Evolutionary conservation across 148 eudicot species (phyloP).

Genomic region (Heliosperma pusillum): DNA sequence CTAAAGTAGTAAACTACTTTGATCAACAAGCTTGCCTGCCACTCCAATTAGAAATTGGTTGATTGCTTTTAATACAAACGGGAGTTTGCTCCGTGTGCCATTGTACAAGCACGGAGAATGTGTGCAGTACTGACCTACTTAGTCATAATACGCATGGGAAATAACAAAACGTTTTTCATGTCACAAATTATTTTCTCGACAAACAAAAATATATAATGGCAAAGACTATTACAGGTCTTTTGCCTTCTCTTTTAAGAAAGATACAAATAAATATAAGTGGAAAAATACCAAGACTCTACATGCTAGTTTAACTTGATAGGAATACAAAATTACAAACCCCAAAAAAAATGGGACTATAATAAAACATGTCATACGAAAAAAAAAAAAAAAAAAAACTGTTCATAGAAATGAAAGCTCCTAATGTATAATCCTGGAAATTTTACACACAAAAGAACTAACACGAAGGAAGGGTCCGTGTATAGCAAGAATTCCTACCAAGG

Average conservation of each 20-base stretch:
- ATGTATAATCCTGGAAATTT: constrained; percentile 10
- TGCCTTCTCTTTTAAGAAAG: too few relatives aligned
- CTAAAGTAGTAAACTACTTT: too few relatives aligned
- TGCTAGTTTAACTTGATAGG: constrained; percentile 17
- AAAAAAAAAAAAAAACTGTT: too few relatives aligned
- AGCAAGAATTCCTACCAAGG: not conserved
- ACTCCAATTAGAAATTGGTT: too few relatives aligned
- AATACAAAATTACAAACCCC: constrained; percentile 23
- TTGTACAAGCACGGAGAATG: too few relatives aligned
- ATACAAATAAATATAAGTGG: constrained; percentile 15
- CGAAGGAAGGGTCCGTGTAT: not conserved
- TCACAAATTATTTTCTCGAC: not conserved
- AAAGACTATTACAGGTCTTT: too few relatives aligned
- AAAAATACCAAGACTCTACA: constrained; percentile 9
- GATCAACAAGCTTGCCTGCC: too few relatives aligned
- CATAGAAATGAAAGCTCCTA: constrained; percentile 6
- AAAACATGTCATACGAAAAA: not conserved
- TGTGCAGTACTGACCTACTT: too few relatives aligned
- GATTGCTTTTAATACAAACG: too few relatives aligned
- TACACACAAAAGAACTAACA: constrained; percentile 23
- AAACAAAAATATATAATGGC: not conserved
- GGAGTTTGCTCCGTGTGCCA: too few relatives aligned
- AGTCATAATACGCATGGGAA: not conserved
- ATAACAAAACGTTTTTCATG: not conserved
- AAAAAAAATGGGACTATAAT: not conserved